These are phyloP conservation scores for Aspergillus biplanus DNA, from an alignment of 495 filamentous ascomycete species.

Conservation along the genomic window DNA sequence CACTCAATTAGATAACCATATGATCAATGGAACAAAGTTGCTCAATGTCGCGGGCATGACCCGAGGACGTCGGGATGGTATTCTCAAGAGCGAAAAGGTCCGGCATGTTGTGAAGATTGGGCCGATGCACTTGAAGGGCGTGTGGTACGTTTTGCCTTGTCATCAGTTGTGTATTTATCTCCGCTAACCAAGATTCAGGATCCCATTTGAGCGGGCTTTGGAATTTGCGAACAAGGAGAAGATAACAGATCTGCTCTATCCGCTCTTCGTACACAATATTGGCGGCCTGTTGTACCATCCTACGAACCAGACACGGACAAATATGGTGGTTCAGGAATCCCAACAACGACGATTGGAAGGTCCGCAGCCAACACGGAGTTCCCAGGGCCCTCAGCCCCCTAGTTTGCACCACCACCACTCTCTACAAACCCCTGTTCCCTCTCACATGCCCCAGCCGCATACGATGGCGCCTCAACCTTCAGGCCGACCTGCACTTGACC, in stretches of 20 bases:
- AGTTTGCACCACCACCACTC: slow-evolving; percentile 81
- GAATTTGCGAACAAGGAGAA: slow-evolving; percentile 99
- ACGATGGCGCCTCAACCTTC: slow-evolving; percentile 77
- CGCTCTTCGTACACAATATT: slow-evolving; percentile 97
- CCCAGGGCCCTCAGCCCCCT: slow-evolving; percentile 66
- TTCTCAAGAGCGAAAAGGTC: slow-evolving; percentile 96
- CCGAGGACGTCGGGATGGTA: slow-evolving; percentile 90
- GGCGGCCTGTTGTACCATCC: slow-evolving; percentile 93
- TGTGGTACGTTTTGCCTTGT: slow-evolving; percentile 70
- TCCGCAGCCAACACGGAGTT: slow-evolving; percentile 37
- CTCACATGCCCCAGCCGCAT: slow-evolving; percentile 69
- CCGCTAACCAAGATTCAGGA: slow-evolving; percentile 59
- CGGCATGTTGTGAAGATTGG: slow-evolving; percentile 98
- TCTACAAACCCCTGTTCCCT: slow-evolving; percentile 68
- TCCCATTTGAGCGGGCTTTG: slow-evolving; percentile 92
- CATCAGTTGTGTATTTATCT: neutral
- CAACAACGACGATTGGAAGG: slow-evolving; percentile 69
- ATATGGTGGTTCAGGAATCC: slow-evolving; percentile 84
- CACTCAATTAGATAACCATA: slow-evolving; percentile 78
- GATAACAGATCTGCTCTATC: slow-evolving; percentile 94
- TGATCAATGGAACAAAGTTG: slow-evolving; percentile 98
- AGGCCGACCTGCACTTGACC: slow-evolving; percentile 73
- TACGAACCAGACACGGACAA: slow-evolving; percentile 79
- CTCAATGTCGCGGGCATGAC: slow-evolving; percentile 99
- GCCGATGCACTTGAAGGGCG: slow-evolving; percentile 97